Evolutionary conservation across 2,329 filamentous ascomycete species (phyloP).

Genomic region (Neobulgaria alba): DNA sequence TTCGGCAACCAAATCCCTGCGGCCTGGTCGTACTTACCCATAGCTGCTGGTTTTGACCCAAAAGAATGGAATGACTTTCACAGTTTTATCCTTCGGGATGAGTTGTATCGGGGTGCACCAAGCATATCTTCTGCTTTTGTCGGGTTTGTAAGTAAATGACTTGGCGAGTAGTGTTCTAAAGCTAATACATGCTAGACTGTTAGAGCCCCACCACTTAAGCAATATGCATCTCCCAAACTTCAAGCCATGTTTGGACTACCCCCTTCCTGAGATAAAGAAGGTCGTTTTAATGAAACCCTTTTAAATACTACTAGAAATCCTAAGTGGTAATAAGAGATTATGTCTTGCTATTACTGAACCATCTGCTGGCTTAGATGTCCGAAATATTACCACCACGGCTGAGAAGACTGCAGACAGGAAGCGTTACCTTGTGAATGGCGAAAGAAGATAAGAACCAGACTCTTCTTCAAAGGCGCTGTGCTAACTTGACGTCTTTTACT

Average conservation of each 20-base stretch:
- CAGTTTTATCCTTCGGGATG: conserved; percentile 30
- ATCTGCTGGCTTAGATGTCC: conserved; percentile 63
- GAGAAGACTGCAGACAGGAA: conserved; percentile 52
- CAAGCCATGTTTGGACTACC: conserved; percentile 7
- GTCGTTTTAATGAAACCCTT: neutral
- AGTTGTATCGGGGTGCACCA: conserved; percentile 24
- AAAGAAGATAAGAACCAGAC: too few relatives aligned
- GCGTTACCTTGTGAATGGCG: too few relatives aligned
- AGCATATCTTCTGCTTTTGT: conserved; percentile 7
- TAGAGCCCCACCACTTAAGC: conserved; percentile 24
- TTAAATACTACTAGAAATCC: conserved; percentile 43
- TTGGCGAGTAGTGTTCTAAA: too few relatives aligned
- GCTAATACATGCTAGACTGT: too few relatives aligned
- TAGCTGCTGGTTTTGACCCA: conserved; percentile 23
- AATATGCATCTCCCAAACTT: conserved; percentile 18
- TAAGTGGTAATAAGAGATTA: conserved; percentile 53
- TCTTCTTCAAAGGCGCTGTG: neutral
- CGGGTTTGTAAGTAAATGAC: conserved; percentile 12
- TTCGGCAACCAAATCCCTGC: neutral
- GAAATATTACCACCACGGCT: conserved; percentile 61
- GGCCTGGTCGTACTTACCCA: too few relatives aligned
- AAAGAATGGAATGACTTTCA: conserved; percentile 32
- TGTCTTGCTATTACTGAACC: conserved; percentile 76
- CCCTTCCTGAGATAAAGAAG: too few relatives aligned
- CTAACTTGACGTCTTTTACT: conserved; percentile 34